Conservation (phyloP, 805 yeast genomes). For the Candida quercuum region DNA sequence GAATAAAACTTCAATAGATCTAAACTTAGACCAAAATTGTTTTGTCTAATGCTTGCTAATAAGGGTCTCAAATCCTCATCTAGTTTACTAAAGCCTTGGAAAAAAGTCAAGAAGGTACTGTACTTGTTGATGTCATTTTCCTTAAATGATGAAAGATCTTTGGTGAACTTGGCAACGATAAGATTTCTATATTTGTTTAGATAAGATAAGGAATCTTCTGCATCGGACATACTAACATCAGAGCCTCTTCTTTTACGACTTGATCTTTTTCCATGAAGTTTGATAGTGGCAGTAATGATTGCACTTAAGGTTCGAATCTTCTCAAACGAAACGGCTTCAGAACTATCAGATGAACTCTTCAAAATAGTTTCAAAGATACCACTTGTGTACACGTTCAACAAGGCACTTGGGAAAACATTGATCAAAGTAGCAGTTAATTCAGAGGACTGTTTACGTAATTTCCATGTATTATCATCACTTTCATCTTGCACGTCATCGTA, state of each 20-base stretch:
- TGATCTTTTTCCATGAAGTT: conserved; percentile 19
- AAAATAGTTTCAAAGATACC: conserved; percentile 29
- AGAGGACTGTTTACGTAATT: conserved; percentile 49
- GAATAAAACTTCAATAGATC: conserved; percentile 33
- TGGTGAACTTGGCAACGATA: conserved; percentile 20
- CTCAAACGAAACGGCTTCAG: conserved; percentile 46
- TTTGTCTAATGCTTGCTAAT: conserved; percentile 18
- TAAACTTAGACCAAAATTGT: conserved; percentile 23
- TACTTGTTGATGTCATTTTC: conserved; percentile 20
- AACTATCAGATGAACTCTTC: conserved; percentile 34
- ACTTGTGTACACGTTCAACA: conserved; percentile 29
- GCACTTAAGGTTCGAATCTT: conserved; percentile 39
- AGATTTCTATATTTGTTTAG: conserved; percentile 15
- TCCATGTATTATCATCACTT: conserved; percentile 55
- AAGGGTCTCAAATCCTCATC: conserved; percentile 19
- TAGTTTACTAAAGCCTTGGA: conserved; percentile 18
- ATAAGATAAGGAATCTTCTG: conserved; percentile 20
- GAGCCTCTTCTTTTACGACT: conserved; percentile 28
- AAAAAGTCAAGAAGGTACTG: conserved; percentile 20
- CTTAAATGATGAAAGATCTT: conserved; percentile 21
- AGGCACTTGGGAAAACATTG: conserved; percentile 29
- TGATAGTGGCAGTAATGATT: conserved; percentile 28
- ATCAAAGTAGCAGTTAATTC: conserved; percentile 35
- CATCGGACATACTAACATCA: conserved; percentile 35
- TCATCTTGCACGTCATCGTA: conserved; percentile 33